Evolutionary conservation across 805 yeast species (phyloP).

Genomic region (Saccharomycopsis fibuligera): DNA sequence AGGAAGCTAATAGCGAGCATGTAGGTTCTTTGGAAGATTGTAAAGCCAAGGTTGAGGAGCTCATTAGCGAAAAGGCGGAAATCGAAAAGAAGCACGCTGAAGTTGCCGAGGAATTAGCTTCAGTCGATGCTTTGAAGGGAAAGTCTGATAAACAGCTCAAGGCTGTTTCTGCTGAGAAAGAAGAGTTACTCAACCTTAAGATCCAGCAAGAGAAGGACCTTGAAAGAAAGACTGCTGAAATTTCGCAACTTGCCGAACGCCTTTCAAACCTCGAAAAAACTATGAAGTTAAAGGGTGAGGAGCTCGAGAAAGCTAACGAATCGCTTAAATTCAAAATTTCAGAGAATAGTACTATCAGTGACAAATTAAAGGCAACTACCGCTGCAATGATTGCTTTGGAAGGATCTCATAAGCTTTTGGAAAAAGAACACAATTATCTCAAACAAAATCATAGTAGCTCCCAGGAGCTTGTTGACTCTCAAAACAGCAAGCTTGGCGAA

Average conservation of each 20-base stretch:
- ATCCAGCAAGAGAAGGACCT: not conserved
- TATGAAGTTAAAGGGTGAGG: no score
- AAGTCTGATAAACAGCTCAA: not conserved
- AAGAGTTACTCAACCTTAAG: not conserved
- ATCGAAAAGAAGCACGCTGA: not conserved
- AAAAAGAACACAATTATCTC: slow-evolving; percentile 21
- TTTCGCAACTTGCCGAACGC: no score
- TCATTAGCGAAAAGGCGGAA: no score
- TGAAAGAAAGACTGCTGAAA: no score
- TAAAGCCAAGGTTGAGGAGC: not conserved
- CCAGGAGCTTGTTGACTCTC: not conserved
- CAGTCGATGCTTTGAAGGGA: not conserved
- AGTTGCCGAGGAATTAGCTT: not conserved
- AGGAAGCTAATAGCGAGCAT: no score
- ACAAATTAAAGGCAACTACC: slow-evolving; percentile 10
- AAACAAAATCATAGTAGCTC: not conserved
- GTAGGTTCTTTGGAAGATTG: not conserved
- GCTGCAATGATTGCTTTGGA: slow-evolving; percentile 18
- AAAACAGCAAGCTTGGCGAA: not conserved
- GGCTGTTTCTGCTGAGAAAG: not conserved
- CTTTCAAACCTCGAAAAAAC: no score
- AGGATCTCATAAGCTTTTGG: slow-evolving; percentile 23
- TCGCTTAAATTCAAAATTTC: not conserved
- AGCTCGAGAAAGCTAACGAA: not conserved
- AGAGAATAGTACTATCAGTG: not conserved